A percentile compares a stretch with the other conserved stretches of the same genome.
Conservation (phyloP, 345 rosid species). For the Sonneratia caseolaris region DNA sequence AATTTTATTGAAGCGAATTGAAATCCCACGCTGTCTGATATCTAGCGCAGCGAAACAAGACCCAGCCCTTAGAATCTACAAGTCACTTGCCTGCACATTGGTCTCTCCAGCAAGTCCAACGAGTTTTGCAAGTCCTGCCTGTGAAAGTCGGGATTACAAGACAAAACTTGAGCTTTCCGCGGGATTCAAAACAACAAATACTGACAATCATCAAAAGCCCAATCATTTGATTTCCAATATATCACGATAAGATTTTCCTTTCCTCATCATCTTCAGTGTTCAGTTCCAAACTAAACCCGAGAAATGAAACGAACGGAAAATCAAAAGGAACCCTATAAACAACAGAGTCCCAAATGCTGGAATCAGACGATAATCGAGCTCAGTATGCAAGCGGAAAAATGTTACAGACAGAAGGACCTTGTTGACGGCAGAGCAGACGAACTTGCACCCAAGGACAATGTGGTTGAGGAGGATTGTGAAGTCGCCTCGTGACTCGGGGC, state of each 20-base stretch:
- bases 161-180: not conserved
- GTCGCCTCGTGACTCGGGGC: conserved; percentile 97
- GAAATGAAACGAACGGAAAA: no score
- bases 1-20: conserved; percentile 1
- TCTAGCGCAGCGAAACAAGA: not conserved
- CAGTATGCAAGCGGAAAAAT: not conserved
- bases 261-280: not conserved
- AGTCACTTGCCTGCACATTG: conserved; percentile 64
- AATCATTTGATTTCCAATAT: not conserved
- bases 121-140: conserved; percentile 97
- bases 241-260: not conserved
- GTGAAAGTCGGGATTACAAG: conserved; percentile 16
- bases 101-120: conserved; percentile 98
- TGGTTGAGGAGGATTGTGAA: conserved; percentile 81
- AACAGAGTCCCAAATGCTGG: not conserved
- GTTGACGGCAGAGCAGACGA: conserved; percentile 89
- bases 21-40: not conserved
- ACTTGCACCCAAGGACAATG: conserved; percentile 98
- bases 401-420: conserved; percentile 35
- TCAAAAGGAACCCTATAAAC: no score
- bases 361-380: not conserved
- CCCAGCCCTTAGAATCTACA: not conserved
- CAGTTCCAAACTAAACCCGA: not conserved
- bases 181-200: not conserved
- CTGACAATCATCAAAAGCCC: not conserved